Base-by-base conservation (phyloP, 164 flowering plant genomes). In the Taxillus chinensis region DNA sequence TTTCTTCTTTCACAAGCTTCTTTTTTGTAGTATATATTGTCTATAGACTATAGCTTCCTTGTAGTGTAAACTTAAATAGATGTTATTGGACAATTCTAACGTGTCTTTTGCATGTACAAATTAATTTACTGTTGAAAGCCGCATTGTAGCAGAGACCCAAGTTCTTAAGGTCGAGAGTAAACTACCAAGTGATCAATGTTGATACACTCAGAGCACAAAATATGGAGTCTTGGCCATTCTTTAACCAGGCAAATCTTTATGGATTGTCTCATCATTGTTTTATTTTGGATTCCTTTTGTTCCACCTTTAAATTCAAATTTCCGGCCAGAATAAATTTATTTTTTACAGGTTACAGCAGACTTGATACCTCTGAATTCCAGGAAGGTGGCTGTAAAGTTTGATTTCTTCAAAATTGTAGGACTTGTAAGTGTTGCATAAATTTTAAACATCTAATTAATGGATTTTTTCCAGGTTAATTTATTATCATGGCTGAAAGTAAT, bases 171-270 rank as follows among this genome's bases (percentile, higher is more conserved):
- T 86, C 96, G 8, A 73, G 68, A 39, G 72, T 64, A 45, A 92
- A 89, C 73, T 89, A 79, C 72, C 96, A 92, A 75, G 92, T 84
- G 41, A 92, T 92, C 68, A 89, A 92, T 70, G 67, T 53, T 45
- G 96, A 87, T 69, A 87, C 84, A 8, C 78, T 92, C 40, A 77
- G 96, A 66, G 96, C 93, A 54, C 98, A 92, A 65, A 89, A 92
- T 61, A 80, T 89, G 90, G 96, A 92, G 76, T 81, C 96, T 40
- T 74, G 79, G 79, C 96, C 96, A 12, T 87, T 82, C 73, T 92
- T 92, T 77, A 89, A 92, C 73, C 96, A 89, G 93, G 98, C 85
- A 68, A 39, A 53, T 41, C 43, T 59, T 62, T 3, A 5, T 55
- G 41, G 17, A 6, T 62, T 8, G 27, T 4, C 60, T 17, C 16